Base-by-base conservation (phyloP, 1,139 yeast genomes). In the Geotrichum cucujoidarum region DNA sequence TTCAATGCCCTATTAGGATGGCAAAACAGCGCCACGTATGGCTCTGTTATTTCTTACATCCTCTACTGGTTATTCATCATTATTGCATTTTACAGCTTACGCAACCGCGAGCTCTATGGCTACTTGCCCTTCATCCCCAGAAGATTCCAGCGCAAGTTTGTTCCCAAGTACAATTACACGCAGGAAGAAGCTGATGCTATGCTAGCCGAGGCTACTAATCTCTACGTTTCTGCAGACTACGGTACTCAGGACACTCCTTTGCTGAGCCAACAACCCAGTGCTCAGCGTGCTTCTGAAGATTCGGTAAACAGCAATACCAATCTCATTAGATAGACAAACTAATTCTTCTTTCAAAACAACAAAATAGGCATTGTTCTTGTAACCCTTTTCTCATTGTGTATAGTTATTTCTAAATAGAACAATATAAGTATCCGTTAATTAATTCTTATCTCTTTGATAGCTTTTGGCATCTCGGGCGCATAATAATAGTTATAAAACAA, bases 11-110 rank as follows among this genome's bases (percentile, higher is more conserved):
- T 90, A 13, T 74, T 92, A 49, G 98, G 97, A 1, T 90, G 98
- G 98, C 86, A 92, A 33, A 90, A 90, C 67, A 79, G 94, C 33
- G 97, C 97, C 16, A 89, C 97, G 1, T 87, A 85, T 62, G 96
- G 96, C 16, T 86, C 95, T 33, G 89, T 90, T n/a, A 65, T 76
- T 18, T 77, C 89, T 45, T 90, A 90, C 67, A 75, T 80, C 55
- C 54, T 72, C 4, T 90, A 86, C 67, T 90, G 98, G 98, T 40
- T 78, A 4, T 65, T 74, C 30, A 77, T 88, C 10, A 78, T 83
- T 40, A 20, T 33, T 13, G 44, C 40, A 11, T 46, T 46, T 24
- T 46, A 36, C 42, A 40, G 49, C 44, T 36, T 46, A 21, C 43
- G 43, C 27, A 35, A 46, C 21, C 31, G 45, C 14, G 49, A 46